Conservation (phyloP, 2,329 filamentous ascomycete genomes). For the Colletotrichum sansevieriae region DNA sequence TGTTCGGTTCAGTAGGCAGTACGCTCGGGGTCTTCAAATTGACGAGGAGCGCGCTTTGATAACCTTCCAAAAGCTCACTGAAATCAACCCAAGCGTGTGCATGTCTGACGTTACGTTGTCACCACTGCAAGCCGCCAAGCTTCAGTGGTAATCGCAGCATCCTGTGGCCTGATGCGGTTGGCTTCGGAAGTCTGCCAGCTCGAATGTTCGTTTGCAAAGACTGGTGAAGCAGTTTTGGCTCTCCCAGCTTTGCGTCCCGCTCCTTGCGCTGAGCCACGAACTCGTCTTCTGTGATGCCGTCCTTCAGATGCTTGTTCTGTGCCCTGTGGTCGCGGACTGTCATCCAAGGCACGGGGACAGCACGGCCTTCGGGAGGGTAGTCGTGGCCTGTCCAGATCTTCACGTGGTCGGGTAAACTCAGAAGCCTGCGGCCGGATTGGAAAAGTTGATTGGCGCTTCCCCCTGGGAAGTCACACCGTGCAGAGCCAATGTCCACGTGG, state of each 20-base stretch:
- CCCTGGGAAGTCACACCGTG: slow-evolving; percentile 68
- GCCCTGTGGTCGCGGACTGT: slow-evolving; percentile 60
- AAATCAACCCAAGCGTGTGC: no score
- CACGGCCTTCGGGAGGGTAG: slow-evolving; percentile 58
- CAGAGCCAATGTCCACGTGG: slow-evolving; percentile 64
- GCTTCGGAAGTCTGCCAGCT: slow-evolving; percentile 57
- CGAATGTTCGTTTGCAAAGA: slow-evolving; percentile 67
- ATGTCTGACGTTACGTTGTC: no score
- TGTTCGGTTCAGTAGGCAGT: no score
- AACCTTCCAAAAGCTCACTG: no score
- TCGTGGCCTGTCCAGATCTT: slow-evolving; percentile 69
- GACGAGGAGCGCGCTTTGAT: no score
- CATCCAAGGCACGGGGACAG: slow-evolving; percentile 54
- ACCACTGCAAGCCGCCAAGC: slow-evolving; percentile 64
- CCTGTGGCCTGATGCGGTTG: slow-evolving; percentile 47
- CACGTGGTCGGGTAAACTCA: slow-evolving; percentile 57
- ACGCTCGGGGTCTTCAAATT: no score
- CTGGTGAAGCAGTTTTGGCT: slow-evolving; percentile 62
- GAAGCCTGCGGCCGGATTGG: slow-evolving; percentile 56
- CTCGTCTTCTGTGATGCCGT: slow-evolving; percentile 55
- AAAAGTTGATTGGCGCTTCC: slow-evolving; percentile 60
- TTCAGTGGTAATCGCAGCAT: slow-evolving; percentile 54
- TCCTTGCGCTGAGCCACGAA: slow-evolving; percentile 59
- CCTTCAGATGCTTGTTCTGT: slow-evolving; percentile 62
- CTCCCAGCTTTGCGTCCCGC: slow-evolving; percentile 58